Evolutionary conservation across 331 rosid genomes (phyloP).

Genomic region (Rosa hybrid): DNA sequence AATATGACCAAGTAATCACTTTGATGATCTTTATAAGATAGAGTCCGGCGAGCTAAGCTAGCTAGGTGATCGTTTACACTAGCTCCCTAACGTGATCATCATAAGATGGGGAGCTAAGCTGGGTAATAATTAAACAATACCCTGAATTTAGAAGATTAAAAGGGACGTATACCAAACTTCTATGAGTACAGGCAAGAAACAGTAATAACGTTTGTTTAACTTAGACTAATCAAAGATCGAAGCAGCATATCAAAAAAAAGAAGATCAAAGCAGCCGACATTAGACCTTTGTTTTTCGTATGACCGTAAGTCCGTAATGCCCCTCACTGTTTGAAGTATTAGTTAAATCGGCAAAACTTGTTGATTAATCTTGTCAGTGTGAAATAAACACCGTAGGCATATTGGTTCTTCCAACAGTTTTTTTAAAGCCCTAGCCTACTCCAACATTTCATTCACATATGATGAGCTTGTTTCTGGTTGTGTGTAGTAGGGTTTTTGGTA

Average conservation of each 20-base stretch:
- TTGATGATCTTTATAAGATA: neutral
- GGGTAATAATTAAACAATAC: neutral
- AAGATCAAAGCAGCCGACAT: slow-evolving; percentile 52
- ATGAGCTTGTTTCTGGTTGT: neutral
- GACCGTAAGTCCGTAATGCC: slow-evolving; percentile 43
- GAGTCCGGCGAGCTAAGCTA: neutral
- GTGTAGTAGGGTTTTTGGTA: slow-evolving; percentile 2
- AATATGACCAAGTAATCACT: neutral
- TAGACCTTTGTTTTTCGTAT: slow-evolving; percentile 39
- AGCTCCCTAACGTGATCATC: neutral
- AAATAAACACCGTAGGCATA: slow-evolving; percentile 3
- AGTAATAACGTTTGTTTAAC: neutral
- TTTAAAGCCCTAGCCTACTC: neutral
- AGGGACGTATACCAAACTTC: neutral
- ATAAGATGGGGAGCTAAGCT: neutral
- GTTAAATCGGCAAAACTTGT: neutral
- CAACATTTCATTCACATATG: slow-evolving; percentile 22
- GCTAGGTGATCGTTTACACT: neutral
- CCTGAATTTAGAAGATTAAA: neutral
- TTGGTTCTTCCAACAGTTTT: slow-evolving; percentile 16
- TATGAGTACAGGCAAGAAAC: neutral
- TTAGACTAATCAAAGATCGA: slow-evolving; percentile 31
- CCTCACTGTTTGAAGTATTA: slow-evolving; percentile 12
- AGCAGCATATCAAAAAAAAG: neutral
- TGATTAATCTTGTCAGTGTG: neutral